Conservation (phyloP, 441 rosid species). For the Euphorbia celastroides region DNA sequence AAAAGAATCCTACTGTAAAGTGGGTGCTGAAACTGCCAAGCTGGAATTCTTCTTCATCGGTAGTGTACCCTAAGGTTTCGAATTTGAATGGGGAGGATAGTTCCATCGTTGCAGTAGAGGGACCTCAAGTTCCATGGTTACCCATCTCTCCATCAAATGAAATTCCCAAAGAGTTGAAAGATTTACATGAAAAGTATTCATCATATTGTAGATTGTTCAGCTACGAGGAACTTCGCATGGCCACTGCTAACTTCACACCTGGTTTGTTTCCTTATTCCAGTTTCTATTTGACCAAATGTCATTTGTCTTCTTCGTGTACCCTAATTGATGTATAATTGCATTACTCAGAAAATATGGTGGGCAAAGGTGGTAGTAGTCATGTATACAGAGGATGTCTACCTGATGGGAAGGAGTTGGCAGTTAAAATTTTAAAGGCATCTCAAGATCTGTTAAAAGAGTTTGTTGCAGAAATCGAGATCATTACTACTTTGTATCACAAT, state of each 20-base stretch:
- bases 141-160: constrained; percentile 40
- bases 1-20: constrained; percentile 39
- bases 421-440: constrained; percentile 74
- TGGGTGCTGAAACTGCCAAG: constrained; percentile 44
- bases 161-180: constrained; percentile 57
- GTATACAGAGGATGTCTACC: constrained; percentile 79
- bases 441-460: constrained; percentile 59
- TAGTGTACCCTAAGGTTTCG: constrained; percentile 42
- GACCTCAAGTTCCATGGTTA: constrained; percentile 29
- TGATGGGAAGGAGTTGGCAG: constrained; percentile 80
- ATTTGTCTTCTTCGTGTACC: neutral
- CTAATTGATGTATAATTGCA: constrained; percentile 4
- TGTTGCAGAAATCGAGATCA: constrained; percentile 64
- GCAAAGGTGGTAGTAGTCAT: constrained; percentile 88
- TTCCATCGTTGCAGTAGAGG: constrained; percentile 40
- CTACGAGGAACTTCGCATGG: constrained; percentile 59
- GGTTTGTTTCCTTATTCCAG: constrained; percentile 36
- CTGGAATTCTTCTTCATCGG: constrained; percentile 44
- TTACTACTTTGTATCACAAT: constrained; percentile 63
- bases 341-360: constrained; percentile 68
- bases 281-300: neutral
- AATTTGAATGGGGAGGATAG: constrained; percentile 43
- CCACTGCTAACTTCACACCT: constrained; percentile 61
- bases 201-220: constrained; percentile 75
- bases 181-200: constrained; percentile 60